phyloP scores from a whole-genome alignment of 768 basidiomycete genomes.

The Hydnum rufescens region DNA sequence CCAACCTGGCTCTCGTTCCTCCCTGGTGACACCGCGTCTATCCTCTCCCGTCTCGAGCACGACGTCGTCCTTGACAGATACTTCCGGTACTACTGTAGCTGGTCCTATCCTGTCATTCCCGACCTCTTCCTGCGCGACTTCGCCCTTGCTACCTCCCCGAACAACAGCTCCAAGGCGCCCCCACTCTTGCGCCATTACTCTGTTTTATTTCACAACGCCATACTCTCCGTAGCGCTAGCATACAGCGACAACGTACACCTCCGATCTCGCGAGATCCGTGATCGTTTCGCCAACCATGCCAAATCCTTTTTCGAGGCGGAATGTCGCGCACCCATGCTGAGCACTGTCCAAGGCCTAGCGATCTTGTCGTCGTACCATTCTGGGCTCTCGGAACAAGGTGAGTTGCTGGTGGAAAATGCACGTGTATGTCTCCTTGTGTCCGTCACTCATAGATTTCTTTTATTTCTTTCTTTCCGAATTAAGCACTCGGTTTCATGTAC shows the following conservation, averaged over 20 bases:
- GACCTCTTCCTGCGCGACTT: not conserved
- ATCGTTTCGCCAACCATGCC: conserved; percentile 20
- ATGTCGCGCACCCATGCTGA: conserved; percentile 23
- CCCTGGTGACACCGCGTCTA: too few relatives aligned
- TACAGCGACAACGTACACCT: conserved; percentile 22
- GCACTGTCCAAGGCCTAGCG: conserved; percentile 24
- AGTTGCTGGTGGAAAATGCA: not conserved
- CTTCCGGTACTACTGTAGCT: not conserved
- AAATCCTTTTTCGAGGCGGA: conserved; percentile 23
- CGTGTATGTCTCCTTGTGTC: not conserved
- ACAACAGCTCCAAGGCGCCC: not conserved
- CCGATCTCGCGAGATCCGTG: conserved; percentile 15
- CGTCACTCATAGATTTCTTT: too few relatives aligned
- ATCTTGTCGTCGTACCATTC: conserved; percentile 24
- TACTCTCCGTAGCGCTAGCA: conserved; percentile 27
- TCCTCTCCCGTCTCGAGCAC: too few relatives aligned
- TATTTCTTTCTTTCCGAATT: not conserved
- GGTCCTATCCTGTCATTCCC: not conserved
- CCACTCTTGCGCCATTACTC: conserved; percentile 33
- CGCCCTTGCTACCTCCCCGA: not conserved
- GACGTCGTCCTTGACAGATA: not conserved
- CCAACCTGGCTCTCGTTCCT: too few relatives aligned
- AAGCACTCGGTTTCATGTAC: conserved; percentile 24
- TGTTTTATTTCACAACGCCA: conserved; percentile 51
- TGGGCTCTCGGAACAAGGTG: conserved; percentile 21